phyloP scores from a whole-genome alignment of 2,329 filamentous ascomycete genomes.

The Neopestalotiopsis clavispora region DNA sequence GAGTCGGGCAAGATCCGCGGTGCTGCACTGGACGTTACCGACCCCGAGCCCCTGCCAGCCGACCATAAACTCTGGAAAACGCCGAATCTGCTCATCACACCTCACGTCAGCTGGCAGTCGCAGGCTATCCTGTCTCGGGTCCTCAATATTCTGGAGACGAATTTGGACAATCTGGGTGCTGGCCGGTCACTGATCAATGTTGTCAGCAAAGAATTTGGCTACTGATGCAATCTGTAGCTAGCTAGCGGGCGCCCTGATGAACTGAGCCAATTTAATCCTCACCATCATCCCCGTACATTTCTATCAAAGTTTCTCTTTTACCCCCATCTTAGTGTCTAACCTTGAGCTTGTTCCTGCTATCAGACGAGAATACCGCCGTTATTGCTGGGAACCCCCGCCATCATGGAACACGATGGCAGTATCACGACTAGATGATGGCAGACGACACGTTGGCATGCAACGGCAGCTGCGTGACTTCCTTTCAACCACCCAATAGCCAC shows the following conservation, averaged over 20 bases:
- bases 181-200: conserved; percentile 34
- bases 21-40: conserved; percentile 72
- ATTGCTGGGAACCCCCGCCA: not conserved
- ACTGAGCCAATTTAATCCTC: not conserved
- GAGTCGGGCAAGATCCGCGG: conserved; percentile 47
- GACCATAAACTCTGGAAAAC: conserved; percentile 68
- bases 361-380: not conserved
- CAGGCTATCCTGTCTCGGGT: conserved; percentile 29
- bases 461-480: not conserved
- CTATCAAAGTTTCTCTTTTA: not conserved
- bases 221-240: conserved; percentile 22
- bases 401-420: not conserved
- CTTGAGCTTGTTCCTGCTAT: not conserved
- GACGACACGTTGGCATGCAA: not conserved
- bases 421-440: not conserved
- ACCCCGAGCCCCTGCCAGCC: conserved; percentile 69
- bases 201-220: conserved; percentile 35
- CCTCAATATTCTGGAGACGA: conserved; percentile 32
- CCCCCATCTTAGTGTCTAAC: not conserved
- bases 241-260: not conserved
- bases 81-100: conserved; percentile 62
- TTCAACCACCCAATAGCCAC: not conserved
- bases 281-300: not conserved
- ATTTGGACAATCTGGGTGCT: conserved; percentile 33
- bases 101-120: conserved; percentile 37